Evolutionary conservation across 371 early-diverging fungal genomes (phyloP).

Genomic region (Actinomortierella wolfii): DNA sequence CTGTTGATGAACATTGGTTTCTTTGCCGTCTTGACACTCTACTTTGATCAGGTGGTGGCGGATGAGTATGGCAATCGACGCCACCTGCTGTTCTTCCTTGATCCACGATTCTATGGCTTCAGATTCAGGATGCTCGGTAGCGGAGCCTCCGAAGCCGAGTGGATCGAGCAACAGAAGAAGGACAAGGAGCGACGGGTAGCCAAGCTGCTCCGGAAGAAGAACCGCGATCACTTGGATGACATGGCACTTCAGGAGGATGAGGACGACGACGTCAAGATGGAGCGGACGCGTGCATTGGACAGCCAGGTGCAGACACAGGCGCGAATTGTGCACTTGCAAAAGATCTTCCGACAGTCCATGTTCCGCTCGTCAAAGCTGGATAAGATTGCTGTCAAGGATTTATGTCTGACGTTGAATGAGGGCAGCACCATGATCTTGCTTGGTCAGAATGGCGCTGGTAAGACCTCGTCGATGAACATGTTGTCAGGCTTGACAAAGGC

Average conservation of each 20-base stretch:
- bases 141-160: conserved; percentile 20
- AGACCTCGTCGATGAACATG: conserved; percentile 68
- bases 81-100: conserved; percentile 62
- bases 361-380: conserved; percentile 51
- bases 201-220: conserved; percentile 4
- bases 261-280: conserved; percentile 56
- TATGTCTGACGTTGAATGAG: conserved; percentile 61
- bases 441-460: conserved; percentile 82
- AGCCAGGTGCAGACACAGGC: conserved; percentile 26
- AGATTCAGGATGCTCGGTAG: conserved; percentile 28
- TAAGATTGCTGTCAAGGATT: conserved; percentile 69
- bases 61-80: conserved; percentile 67
- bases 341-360: conserved; percentile 54
- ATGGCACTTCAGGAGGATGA: conserved; percentile 44
- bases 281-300: conserved; percentile 42
- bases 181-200: conserved; percentile 30
- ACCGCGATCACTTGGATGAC: conserved; percentile 8
- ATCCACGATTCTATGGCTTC: conserved; percentile 67
- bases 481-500: conserved; percentile 69
- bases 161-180: conserved; percentile 29
- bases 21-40: conserved; percentile 61
- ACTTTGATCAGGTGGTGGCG: conserved; percentile 70
- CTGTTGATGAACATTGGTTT: conserved; percentile 62
- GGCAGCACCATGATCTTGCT: conserved; percentile 63
- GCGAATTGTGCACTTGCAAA: conserved; percentile 66